Evolutionary conservation across 2,329 filamentous ascomycete genomes (phyloP), one percentile per base, ranked within the genome.

Genomic region (Sarocladiaceae sp.): DNA sequence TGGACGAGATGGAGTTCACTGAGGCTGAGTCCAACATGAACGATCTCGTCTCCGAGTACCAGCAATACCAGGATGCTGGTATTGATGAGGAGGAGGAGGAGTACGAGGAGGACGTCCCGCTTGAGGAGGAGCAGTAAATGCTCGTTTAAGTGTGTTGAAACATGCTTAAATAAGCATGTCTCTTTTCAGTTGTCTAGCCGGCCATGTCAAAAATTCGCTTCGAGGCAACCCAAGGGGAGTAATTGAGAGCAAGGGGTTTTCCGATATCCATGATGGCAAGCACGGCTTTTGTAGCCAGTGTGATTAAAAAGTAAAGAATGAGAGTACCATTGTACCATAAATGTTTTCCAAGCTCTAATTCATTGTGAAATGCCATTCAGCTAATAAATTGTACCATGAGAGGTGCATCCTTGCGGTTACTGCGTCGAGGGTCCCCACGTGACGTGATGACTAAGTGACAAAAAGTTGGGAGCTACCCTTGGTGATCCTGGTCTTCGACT

Each of bases 1-100:
- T 99, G 94, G 94, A 99, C 78, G 94, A 99, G 87, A 97, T 99
- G 94, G 94, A 99, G 82, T 99, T 99, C 83, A 99, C 94, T 71
- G 94, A 99, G 84, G 94, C 94, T 65, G 94, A 99, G 87, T 96
- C 90, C 78, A 99, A 99, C 84, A 97, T 99, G 94, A 97, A 99
- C 82, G 94, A 99, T 76, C 81, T 99, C 71, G 93, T 99, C 67
- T 96, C 91, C 57, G 94, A 99, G 77, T 99, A 99, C 83, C 94
- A 97, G 85, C 94, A 99, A 78, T 99, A 99, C 86, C 94, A 99
- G 85, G 94, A 99, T 75, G 94, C 94, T 71, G 89, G 90, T 67
- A 84, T 97, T 75, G 95, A 94, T 57, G 94, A 99, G 77, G 93
- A 90, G 65, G 93, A 97, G 78, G 92, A 96, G 78, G 91, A 96